Evolutionary conservation across 108 stramenopile species (phyloP), one percentile per base, ranked within the genome.

Genomic region (Cyclotella atomus): DNA sequence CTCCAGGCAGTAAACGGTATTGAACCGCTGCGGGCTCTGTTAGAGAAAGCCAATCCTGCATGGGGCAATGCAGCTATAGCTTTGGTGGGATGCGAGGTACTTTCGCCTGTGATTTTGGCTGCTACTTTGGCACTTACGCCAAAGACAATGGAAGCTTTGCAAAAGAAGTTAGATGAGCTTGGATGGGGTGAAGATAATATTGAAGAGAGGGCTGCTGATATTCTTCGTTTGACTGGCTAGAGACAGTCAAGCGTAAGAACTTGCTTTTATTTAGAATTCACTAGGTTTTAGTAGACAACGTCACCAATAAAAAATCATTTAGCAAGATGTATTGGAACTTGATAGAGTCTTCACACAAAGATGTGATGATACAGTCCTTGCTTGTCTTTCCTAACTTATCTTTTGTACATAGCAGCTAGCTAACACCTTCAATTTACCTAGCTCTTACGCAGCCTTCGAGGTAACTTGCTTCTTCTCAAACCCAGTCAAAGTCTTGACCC

Each of bases 1-100:
- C 20, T 63, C 17, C 0, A 9, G 2, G 62, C 62, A 23, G 62
- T 63, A 3, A 24, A 41, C 24, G 14, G 14, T 20, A 44, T 63
- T 27, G 62, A 44, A 23, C 41, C 41, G 20, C 41, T 63, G 14
- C 36, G 62, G 17, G 24, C 12, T 44, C 20, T 63, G 24, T 38
- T 63, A 16, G 62, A 63, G 24, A 63, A 44, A 41, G 62, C 62
- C 10, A 41, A 63, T 63, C 41, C 36, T 24, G 17, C 41, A 7
- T 63, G 62, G 62, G 62, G 62, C 3, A 63, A 63, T 63, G 62
- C 41, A 27, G 62, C 62, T 7, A 63, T 63, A 44, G 62, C 62
- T n/a, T 44, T 63, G 35, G 15, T 63, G 19, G 36, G 62, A 10
- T 63, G 62, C 1, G 62, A 63, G 62, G 41, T 44, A 19, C 41